Percentiles rank a stretch among this genome's conserved stretches.
Conservation (phyloP, 2,329 filamentous ascomycete species). For the Exophiala sideris region DNA sequence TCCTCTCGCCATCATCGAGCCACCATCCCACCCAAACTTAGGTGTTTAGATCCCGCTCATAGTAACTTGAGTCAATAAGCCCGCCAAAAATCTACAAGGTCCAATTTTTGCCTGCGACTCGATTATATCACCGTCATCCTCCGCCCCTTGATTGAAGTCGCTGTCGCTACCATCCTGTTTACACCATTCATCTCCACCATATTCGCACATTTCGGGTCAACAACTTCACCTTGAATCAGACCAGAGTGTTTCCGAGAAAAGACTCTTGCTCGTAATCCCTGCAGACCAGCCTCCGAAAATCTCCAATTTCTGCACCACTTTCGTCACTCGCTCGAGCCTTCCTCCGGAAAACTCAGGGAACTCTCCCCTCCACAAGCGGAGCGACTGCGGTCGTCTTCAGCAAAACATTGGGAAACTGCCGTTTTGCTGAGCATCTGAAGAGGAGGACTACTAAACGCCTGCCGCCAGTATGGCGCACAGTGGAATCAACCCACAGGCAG, state of each 20-base stretch:
- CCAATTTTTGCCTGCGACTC: constrained; percentile 16
- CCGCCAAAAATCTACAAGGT: constrained; percentile 14
- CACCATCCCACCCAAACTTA: background rate
- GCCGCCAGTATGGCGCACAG: constrained; percentile 28
- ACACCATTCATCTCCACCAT: constrained; percentile 8
- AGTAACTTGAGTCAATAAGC: background rate
- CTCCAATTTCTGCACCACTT: constrained; percentile 26
- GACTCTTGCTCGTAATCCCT: constrained; percentile 15
- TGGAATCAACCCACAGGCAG: constrained; percentile 45
- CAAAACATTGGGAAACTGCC: background rate
- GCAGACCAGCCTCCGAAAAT: constrained; percentile 24
- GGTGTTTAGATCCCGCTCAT: background rate
- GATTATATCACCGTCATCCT: constrained; percentile 18
- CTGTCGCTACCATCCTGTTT: constrained; percentile 18
- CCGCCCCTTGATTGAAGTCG: constrained; percentile 7
- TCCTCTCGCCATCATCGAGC: background rate
- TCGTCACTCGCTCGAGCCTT: constrained; percentile 21
- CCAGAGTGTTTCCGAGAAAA: constrained; percentile 10
- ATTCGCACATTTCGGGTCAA: constrained; percentile 5
- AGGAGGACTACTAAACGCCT: constrained; percentile 13
- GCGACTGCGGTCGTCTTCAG: constrained; percentile 14
- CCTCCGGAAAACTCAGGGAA: constrained; percentile 22
- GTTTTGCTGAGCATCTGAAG: constrained; percentile 7
- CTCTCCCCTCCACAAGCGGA: constrained; percentile 14
- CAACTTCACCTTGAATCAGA: constrained; percentile 1